Base-by-base conservation (phyloP, 1,139 yeast species). In the Nadsonia starkeyi-henricii region DNA sequence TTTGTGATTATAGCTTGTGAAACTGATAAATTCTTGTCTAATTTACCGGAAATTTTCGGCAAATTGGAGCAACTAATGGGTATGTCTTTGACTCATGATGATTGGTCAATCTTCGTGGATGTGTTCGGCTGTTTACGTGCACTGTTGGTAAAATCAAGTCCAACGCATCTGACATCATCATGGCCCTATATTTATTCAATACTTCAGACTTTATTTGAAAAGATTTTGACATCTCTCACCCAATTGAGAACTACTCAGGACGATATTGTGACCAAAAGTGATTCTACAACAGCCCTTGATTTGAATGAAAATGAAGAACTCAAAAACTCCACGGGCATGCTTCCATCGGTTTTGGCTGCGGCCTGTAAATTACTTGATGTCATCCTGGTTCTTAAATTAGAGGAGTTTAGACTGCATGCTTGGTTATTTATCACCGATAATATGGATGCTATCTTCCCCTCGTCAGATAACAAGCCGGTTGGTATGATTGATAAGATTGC, bases 351-450 rank as follows among this genome's bases (percentile, higher is more conserved):
- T 2, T 45, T 64, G 12, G 53, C 62, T n/a, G 74, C 75, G 49
- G 83, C 81, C 0, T 81, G 88, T 58, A 89, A 88, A 62, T 68
- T 91, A 20, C 68, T 91, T 45, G 98, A 91, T 61, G 73, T 83
- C 43, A 62, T 88, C 23, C 62, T 89, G 21, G 69, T 83, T 9
- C 58, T 86, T 48, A 76, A 79, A 42, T 73, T 73, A 48, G 96
- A 88, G 59, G 95, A 86, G 48, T 89, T 91, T 63, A 81, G 80
- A 57, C 64, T 83, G 55, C 60, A 77, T 55, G 91, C 85, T 58
- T 91, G 97, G 97, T 68, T 89, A 1, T 91, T 86, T 62, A 75
- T 89, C 15, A 74, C 81, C 36, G 85, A 83, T 55, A 79, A 77
- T 21, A 74, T 81, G 41, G 88, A 82, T 54, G 79, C 85, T 9